Base-by-base conservation (phyloP, 345 rosid species). In the Citrus maxima region DNA sequence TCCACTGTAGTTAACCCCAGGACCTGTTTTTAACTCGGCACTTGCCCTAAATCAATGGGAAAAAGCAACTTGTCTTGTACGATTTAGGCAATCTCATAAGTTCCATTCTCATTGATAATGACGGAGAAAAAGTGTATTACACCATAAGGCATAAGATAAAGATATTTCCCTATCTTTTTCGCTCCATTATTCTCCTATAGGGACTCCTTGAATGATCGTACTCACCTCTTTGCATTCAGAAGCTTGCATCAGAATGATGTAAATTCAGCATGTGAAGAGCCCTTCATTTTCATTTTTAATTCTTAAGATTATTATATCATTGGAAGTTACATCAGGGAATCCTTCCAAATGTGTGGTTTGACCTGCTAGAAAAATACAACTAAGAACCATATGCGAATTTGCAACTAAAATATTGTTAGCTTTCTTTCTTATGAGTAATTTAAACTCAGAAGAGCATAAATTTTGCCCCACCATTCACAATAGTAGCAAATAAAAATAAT, bases 391-490 rank as follows among this genome's bases (percentile, higher is more conserved):
- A 22, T 30, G 27, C 30, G 1, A 24, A 21, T 13, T 37, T 19
- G 35, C 28, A 58, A 32, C 60, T 19, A 69, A 61, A 70, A 62
- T 37, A 55, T 40, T 38, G 62, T n/a, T 40, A 6, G 22, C 42
- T 69, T 7, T 6, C 38, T 35, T 42, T 72, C 51, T 10, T 19
- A 4, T 30, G 21, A 30, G 5, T 28, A 32, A 19, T 78, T 70
- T 71, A 28, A 56, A 70, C 62, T 35, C 64, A 54, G 65, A 28
- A 62, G 19, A 54, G 55, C 61, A 75, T 40, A 67, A 74, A 74
- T 59, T n/a, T n/a, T 68, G 37, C 67, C 80, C 71, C 80, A 34
- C 80, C 74, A 14, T 61, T 59, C 35, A 69, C 59, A 28, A 77
- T 67, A 40, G 59, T 72, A 62, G 64, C 51, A 76, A 13, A 68